Base-by-base conservation (phyloP, 2,329 filamentous ascomycete genomes). In the Domatiomyces catenatus region DNA sequence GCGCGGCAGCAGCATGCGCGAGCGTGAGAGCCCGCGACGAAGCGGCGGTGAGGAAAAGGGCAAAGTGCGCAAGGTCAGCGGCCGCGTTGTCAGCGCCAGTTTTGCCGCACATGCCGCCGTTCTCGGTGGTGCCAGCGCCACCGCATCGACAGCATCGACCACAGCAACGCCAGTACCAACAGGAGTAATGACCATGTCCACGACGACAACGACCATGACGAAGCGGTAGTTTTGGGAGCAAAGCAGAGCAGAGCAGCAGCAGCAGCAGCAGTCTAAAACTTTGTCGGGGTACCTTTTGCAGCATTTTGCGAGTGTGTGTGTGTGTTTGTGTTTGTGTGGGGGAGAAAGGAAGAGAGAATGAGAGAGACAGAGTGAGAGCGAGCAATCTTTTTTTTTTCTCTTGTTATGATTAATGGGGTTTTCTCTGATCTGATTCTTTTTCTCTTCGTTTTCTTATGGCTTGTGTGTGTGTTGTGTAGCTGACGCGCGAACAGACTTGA, bases 21-120 rank as follows among this genome's bases (percentile, higher is more conserved):
- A 54, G 15, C 47, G 58, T 32, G 56, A 58, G 48, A 54, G 51
- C 18, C 57, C 57, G 46, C 53, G 59, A 36, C 54, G 59, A n/a
- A 56, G 52, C 47, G 58, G 56, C 15, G 59, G 54, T 28, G 59
- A 61, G 44, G 58, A 59, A 19, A 60, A 59, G 50, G 54, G 50
- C 36, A 59, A 58, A 48, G 64, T 73, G 44, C 66, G 71, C 45
- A 73, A 73, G 58, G 62, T 66, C 32, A 73, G 71, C 58, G 68
- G 68, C 17, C 67, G 71, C 18, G 63, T 72, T 44, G 70, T 67
- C 10, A 72, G 71, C 56, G 61, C 66, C 17, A 55, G 50, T 45
- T 50, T 53, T 45, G 55, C 32, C 10, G 32, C 10, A 5, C 32
- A 39, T 2, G 32, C 32, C 15, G 32, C 5, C 15, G 28, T 36